A percentile compares a stretch with the other conserved stretches of the same genome.
phyloP scores from a whole-genome alignment of 345 rosid genomes.

The Erysimum cheiranthoides region DNA sequence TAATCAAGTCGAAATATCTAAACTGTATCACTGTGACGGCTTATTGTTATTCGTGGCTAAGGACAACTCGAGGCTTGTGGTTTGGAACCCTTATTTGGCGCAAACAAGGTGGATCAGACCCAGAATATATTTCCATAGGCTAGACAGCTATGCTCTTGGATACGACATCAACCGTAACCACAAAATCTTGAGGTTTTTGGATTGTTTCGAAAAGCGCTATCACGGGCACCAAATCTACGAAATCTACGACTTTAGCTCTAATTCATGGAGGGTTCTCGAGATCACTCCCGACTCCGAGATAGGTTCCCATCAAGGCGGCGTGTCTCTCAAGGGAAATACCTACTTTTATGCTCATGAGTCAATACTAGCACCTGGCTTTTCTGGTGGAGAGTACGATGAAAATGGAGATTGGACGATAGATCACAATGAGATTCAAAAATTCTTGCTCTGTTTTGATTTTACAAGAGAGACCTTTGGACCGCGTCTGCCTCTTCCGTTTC shows the following conservation, averaged over 20 bases:
- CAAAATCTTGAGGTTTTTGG: not conserved
- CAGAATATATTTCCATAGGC: not conserved
- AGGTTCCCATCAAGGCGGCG: not conserved
- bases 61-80: not conserved
- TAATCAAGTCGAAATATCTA: no score
- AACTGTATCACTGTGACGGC: not conserved
- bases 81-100: not conserved
- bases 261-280: not conserved
- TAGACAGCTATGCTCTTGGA: not conserved
- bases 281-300: not conserved
- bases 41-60: no score
- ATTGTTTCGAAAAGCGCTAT: not conserved
- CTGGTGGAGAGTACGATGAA: no score
- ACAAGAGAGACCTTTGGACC: not conserved
- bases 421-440: no score
- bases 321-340: not conserved
- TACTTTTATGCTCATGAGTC: not conserved
- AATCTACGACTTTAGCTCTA: not conserved
- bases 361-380: no score
- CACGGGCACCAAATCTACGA: not conserved
- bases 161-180: not conserved
- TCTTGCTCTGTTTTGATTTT: not conserved
- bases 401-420: no score
- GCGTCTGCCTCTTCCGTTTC: no score
- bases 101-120: not conserved